Evolutionary conservation across 495 filamentous ascomycete species (phyloP).

Genomic region (Aspergillus nanangensis): DNA sequence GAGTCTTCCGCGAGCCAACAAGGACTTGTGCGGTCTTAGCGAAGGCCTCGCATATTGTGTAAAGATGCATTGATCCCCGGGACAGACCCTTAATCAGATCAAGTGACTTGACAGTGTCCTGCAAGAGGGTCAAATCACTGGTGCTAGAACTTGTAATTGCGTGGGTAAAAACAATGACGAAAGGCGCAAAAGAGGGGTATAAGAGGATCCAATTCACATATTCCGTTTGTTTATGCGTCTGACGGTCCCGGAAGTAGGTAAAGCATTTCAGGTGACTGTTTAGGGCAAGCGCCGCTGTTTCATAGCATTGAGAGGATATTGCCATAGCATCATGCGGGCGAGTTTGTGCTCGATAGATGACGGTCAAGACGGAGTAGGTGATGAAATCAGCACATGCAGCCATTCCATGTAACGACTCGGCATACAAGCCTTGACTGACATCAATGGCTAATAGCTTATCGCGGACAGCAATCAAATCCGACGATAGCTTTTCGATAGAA

Average conservation of each 20-base stretch:
- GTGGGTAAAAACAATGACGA: conserved; percentile 24
- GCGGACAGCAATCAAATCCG: conserved; percentile 17
- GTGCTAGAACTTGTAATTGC: conserved; percentile 19
- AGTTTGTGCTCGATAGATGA: conserved; percentile 24
- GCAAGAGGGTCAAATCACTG: conserved; percentile 13
- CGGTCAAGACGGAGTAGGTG: conserved; percentile 21
- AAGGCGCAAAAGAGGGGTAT: conserved; percentile 23
- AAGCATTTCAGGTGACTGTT: conserved; percentile 22
- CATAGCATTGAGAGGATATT: conserved; percentile 19
- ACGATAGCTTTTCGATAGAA: conserved; percentile 13
- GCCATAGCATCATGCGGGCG: conserved; percentile 18
- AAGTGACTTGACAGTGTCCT: conserved; percentile 18
- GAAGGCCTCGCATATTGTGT: conserved; percentile 21
- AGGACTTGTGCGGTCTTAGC: conserved; percentile 20
- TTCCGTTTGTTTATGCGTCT: conserved; percentile 24
- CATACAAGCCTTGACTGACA: conserved; percentile 19
- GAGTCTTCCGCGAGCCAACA: conserved; percentile 16
- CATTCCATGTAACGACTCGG: conserved; percentile 25
- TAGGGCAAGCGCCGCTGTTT: conserved; percentile 15
- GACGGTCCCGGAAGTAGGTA: conserved; percentile 17
- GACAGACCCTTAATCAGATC: conserved; percentile 21
- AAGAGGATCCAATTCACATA: conserved; percentile 24
- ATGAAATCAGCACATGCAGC: conserved; percentile 26
- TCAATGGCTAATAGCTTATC: conserved; percentile 18
- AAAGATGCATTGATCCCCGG: conserved; percentile 16